phyloP scores from a whole-genome alignment of 352 stramenopile species.

The Aphanomyces cochlioides region DNA sequence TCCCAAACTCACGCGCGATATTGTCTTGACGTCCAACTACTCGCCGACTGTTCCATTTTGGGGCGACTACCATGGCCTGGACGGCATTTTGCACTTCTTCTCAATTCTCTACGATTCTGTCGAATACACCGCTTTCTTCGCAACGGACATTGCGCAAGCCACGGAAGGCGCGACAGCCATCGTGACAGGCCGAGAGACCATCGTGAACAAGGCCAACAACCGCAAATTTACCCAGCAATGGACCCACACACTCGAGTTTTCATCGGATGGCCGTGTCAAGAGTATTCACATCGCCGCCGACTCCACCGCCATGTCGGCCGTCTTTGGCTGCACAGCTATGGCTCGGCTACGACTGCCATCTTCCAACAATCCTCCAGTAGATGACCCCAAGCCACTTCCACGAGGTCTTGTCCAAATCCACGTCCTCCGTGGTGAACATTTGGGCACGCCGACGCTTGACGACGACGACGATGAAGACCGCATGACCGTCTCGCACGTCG shows the following conservation, averaged over 20 bases:
- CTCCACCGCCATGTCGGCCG: slow-evolving; percentile 73
- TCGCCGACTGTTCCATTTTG: slow-evolving; percentile 85
- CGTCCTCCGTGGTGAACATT: slow-evolving; percentile 79
- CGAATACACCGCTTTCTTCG: slow-evolving; percentile 86
- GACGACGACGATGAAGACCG: not conserved
- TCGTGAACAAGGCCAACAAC: slow-evolving; percentile 84
- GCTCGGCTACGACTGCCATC: slow-evolving; percentile 70
- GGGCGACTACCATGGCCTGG: slow-evolving; percentile 84
- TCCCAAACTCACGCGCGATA: slow-evolving; percentile 77
- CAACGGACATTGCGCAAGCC: slow-evolving; percentile 82
- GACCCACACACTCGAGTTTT: slow-evolving; percentile 87
- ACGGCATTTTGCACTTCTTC: slow-evolving; percentile 86
- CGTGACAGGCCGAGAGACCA: slow-evolving; percentile 77
- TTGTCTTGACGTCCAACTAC: slow-evolving; percentile 86
- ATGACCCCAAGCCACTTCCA: slow-evolving; percentile 64
- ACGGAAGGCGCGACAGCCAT: slow-evolving; percentile 78
- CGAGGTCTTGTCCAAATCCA: slow-evolving; percentile 70
- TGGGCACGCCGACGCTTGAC: slow-evolving; percentile 27
- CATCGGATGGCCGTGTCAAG: slow-evolving; percentile 77
- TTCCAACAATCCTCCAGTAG: not conserved
- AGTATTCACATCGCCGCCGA: slow-evolving; percentile 78
- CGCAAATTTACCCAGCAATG: slow-evolving; percentile 88
- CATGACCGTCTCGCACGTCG: not conserved
- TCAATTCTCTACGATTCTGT: slow-evolving; percentile 87
- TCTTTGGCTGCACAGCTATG: slow-evolving; percentile 84